Conservation (phyloP, 305 asterid genomes). For the Rubia tinctorum region DNA sequence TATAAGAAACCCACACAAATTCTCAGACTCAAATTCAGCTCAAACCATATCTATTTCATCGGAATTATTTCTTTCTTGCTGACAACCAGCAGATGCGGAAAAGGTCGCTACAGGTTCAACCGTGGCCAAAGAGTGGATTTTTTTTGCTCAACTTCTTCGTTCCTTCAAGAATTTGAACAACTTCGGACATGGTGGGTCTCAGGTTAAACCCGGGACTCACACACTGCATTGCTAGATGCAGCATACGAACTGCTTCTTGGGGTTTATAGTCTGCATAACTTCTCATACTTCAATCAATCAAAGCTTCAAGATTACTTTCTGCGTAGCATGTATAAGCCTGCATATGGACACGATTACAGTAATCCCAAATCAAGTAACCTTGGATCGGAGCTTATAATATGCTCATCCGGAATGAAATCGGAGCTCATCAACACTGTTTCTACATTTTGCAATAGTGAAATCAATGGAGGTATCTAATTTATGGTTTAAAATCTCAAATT, state of each 20-base stretch:
- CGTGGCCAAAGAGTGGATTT: background rate
- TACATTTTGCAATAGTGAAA: no score
- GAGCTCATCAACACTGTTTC: no score
- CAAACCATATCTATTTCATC: background rate
- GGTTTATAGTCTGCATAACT: background rate
- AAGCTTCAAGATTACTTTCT: background rate
- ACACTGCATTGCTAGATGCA: background rate
- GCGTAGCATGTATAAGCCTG: conserved; percentile 1
- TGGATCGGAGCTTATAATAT: no score
- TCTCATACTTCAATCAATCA: background rate
- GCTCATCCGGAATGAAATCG: no score
- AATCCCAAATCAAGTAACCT: no score
- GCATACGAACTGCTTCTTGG: background rate
- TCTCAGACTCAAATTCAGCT: no score
- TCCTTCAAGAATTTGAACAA: conserved; percentile 3
- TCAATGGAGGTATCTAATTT: no score
- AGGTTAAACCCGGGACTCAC: background rate
- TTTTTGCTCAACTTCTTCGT: background rate
- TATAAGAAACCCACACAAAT: no score
- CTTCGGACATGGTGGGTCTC: background rate
- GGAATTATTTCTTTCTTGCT: no score
- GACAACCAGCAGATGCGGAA: background rate
- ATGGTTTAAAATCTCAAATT: no score
- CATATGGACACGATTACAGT: background rate
- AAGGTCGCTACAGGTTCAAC: background rate